These are phyloP conservation scores for Lepidium aucheri DNA, from an alignment of 345 rosid species.

Conservation along the genomic window DNA sequence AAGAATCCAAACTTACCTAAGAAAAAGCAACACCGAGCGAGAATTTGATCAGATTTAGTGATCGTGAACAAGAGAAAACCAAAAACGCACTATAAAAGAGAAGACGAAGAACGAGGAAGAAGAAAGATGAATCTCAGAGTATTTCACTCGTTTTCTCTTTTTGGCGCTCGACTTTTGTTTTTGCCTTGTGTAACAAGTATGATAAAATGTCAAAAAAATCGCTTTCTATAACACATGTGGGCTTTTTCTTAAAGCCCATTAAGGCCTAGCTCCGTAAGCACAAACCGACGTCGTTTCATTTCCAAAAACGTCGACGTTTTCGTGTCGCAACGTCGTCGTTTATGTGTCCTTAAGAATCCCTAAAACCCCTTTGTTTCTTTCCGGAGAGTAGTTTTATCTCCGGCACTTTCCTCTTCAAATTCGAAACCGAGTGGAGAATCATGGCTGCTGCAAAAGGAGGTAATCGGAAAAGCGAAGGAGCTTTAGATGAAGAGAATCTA, in stretches of 20 bases:
- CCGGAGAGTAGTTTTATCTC: not conserved
- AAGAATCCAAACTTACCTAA: not conserved
- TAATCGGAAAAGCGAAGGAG: constrained; percentile 10
- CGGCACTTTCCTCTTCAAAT: not conserved
- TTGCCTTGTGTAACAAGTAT: too few relatives aligned
- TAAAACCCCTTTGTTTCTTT: not conserved
- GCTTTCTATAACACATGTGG: too few relatives aligned
- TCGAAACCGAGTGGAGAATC: not conserved
- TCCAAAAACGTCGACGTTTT: too few relatives aligned
- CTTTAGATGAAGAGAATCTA: constrained; percentile 46
- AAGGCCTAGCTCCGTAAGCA: too few relatives aligned
- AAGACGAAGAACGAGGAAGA: not conserved
- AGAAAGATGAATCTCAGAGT: too few relatives aligned
- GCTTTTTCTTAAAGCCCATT: too few relatives aligned
- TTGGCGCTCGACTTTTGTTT: too few relatives aligned
- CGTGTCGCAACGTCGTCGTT: too few relatives aligned
- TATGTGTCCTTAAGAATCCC: not conserved
- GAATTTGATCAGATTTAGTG: not conserved
- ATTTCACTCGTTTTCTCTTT: too few relatives aligned
- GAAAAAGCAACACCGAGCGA: constrained; percentile 6
- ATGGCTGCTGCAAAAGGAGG: constrained; percentile 11
- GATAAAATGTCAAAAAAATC: too few relatives aligned
- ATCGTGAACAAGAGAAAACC: not conserved
- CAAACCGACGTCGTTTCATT: too few relatives aligned
- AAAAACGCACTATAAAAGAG: not conserved